Evolutionary conservation across 345 rosid genomes (phyloP).

Genomic region (Erucastrum elatum): DNA sequence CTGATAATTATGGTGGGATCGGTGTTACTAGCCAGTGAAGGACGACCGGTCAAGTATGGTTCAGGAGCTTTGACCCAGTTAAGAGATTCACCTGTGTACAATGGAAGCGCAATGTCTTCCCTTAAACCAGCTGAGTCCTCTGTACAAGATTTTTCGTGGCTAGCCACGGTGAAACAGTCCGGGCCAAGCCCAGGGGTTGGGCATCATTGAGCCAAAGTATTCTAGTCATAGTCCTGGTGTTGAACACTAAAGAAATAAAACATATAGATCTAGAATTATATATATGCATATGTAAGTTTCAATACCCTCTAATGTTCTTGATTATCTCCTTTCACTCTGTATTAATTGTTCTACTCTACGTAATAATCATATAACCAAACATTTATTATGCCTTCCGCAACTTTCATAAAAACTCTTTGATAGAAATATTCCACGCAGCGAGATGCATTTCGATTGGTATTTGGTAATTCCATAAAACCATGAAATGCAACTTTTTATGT

Average conservation of each 20-base stretch:
- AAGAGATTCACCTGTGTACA: conserved; percentile 9
- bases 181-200: conserved; percentile 39
- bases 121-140: conserved; percentile 16
- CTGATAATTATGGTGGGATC: conserved; percentile 15
- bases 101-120: conserved; percentile 30
- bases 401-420: background rate
- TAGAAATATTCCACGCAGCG: background rate
- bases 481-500: background rate
- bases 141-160: conserved; percentile 10
- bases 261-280: background rate
- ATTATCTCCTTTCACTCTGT: background rate
- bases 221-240: conserved; percentile 28
- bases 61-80: background rate
- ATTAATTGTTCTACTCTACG: background rate
- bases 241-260: conserved; percentile 18
- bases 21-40: conserved; percentile 32
- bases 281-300: background rate
- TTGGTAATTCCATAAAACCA: background rate
- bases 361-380: background rate
- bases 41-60: conserved; percentile 27
- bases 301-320: background rate
- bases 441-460: background rate
- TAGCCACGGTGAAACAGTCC: conserved; percentile 31
- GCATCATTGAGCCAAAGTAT: conserved; percentile 30
- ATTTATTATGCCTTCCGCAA: background rate